A percentile compares a stretch with the other conserved stretches of the same genome.
Conservation (phyloP, 140 eudicot genomes). For the Erigeron philadelphicus region DNA sequence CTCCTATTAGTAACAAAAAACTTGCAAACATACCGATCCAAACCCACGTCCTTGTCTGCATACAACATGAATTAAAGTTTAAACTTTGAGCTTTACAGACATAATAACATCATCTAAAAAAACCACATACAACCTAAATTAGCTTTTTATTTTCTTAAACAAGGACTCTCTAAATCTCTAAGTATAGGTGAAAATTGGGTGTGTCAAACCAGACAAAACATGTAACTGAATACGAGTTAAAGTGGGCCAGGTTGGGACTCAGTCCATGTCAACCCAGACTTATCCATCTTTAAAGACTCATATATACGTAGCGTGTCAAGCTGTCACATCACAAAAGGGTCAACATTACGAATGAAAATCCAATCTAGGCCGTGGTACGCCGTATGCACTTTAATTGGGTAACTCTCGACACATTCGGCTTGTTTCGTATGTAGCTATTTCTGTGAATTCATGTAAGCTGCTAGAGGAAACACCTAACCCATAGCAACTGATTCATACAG, state of each 20-base stretch:
- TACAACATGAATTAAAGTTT: not conserved
- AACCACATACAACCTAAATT: not conserved
- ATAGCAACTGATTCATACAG: not conserved
- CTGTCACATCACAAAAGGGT: too few species aligned
- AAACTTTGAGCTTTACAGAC: not conserved
- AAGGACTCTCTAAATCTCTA: not conserved
- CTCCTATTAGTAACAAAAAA: slow-evolving; percentile 61
- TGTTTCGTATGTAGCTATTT: not conserved
- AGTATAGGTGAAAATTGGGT: not conserved
- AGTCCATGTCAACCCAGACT: not conserved
- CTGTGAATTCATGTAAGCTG: not conserved
- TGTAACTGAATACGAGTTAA: not conserved
- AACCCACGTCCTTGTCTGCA: slow-evolving; percentile 60
- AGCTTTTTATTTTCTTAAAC: not conserved
- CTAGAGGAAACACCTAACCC: not conserved
- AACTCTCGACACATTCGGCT: not conserved
- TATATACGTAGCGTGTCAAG: too few species aligned
- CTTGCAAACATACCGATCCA: slow-evolving; percentile 69
- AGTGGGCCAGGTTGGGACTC: not conserved
- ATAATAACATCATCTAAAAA: not conserved
- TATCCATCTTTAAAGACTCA: not conserved
- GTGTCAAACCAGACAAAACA: not conserved
- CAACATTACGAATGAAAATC: not conserved
- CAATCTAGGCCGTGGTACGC: not conserved
- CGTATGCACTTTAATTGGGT: not conserved